These are phyloP conservation scores for Filobasidium wieringae DNA, from an alignment of 768 basidiomycete species.

Conservation along the genomic window DNA sequence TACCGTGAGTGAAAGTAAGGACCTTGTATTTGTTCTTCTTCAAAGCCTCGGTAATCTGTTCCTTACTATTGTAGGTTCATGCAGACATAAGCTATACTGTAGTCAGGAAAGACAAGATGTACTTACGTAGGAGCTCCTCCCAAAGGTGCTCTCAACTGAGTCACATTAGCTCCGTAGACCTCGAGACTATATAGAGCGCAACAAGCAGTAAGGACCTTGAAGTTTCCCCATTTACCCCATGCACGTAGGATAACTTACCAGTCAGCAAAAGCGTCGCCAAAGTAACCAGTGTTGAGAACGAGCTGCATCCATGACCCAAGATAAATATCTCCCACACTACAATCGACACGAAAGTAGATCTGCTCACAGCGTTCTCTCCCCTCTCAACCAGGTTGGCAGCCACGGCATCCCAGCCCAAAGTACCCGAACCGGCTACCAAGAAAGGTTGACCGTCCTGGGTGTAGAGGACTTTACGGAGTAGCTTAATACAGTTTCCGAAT, in stretches of 20 bases:
- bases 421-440: conserved; percentile 86
- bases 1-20: conserved; percentile 78
- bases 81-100: background rate
- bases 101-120: background rate
- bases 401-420: conserved; percentile 85
- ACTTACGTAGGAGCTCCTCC: conserved; percentile 56
- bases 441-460: conserved; percentile 68
- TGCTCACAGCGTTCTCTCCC: conserved; percentile 34
- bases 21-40: conserved; percentile 72
- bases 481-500: conserved; percentile 76
- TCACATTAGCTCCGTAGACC: conserved; percentile 78
- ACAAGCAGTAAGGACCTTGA: background rate
- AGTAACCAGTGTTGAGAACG: conserved; percentile 83
- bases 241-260: conserved; percentile 47
- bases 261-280: conserved; percentile 79
- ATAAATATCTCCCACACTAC: background rate
- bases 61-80: conserved; percentile 11
- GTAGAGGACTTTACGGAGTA: conserved; percentile 69
- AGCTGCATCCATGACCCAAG: conserved; percentile 38
- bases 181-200: conserved; percentile 50
- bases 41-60: conserved; percentile 46
- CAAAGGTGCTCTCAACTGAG: conserved; percentile 67
- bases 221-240: background rate
- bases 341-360: background rate
- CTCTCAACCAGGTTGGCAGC: conserved; percentile 70